These are phyloP conservation scores for Neurospora sp. DNA, from an alignment of 495 filamentous ascomycete species.

Conservation along the genomic window DNA sequence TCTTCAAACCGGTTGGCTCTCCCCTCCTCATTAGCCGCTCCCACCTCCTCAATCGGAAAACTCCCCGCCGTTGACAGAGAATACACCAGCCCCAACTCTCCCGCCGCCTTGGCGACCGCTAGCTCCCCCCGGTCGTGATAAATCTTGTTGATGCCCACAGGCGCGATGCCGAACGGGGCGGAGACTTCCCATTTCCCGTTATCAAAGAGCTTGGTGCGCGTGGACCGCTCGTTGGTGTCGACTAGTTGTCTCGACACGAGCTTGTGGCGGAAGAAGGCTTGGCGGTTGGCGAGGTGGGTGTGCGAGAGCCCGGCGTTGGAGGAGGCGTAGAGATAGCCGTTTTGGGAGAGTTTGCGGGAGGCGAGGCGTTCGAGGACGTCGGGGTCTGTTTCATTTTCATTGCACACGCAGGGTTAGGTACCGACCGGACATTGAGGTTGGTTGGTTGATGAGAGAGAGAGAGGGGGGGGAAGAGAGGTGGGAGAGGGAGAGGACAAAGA, in stretches of 20 bases:
- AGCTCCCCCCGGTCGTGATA: neutral
- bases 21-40: neutral
- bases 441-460: neutral
- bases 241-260: neutral
- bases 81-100: neutral
- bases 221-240: neutral
- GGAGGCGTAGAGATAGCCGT: conserved; percentile 51
- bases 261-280: conserved; percentile 58
- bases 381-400: neutral
- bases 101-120: neutral
- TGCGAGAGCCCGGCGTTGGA: conserved; percentile 55
- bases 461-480: neutral
- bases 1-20: neutral
- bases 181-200: neutral
- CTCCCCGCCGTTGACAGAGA: neutral
- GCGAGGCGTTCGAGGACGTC: conserved; percentile 36
- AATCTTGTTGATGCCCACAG: neutral
- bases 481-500: neutral
- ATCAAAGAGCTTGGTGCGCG: neutral
- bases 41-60: neutral
- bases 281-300: conserved; percentile 57
- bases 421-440: neutral
- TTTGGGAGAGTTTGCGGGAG: conserved; percentile 41
- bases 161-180: neutral
- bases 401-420: too few relatives aligned